Evolutionary conservation across 1,284 basidiomycete species (phyloP).

Genomic region (Abortiporus biennis): DNA sequence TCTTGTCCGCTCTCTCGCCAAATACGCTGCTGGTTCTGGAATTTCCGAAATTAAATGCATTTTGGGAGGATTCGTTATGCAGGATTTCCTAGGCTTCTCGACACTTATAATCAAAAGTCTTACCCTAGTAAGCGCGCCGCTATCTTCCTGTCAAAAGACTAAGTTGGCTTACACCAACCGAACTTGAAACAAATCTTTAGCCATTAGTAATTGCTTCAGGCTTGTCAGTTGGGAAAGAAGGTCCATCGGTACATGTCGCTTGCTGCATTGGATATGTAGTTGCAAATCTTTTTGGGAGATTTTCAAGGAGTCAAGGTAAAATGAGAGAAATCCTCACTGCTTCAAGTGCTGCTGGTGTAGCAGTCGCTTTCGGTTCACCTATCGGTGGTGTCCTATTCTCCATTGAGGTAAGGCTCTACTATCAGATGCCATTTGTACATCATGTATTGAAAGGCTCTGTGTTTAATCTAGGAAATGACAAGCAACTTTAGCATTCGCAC

Average conservation of each 20-base stretch:
- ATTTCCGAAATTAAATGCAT: conserved; percentile 99
- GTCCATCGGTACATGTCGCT: conserved; percentile 96
- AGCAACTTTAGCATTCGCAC: conserved; percentile 95
- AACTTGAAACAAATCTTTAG: conserved; percentile 41
- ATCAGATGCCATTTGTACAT: too few species aligned
- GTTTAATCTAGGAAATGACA: conserved; percentile 99
- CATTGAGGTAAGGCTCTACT: conserved; percentile 49
- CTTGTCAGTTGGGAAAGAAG: conserved; percentile 96
- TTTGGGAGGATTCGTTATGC: conserved; percentile 94
- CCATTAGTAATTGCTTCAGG: conserved; percentile 97
- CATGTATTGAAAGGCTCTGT: too few species aligned
- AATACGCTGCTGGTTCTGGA: conserved; percentile 95
- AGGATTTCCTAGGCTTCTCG: conserved; percentile 86
- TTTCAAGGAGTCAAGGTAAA: conserved; percentile 91
- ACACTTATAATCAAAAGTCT: conserved; percentile 92
- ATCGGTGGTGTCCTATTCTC: conserved; percentile 97
- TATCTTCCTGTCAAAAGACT: conserved; percentile 1
- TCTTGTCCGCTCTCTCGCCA: conserved; percentile 85
- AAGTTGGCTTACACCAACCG: not conserved
- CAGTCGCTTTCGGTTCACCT: conserved; percentile 95
- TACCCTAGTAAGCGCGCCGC: conserved; percentile 71
- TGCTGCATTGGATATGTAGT: conserved; percentile 91
- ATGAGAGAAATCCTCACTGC: conserved; percentile 96
- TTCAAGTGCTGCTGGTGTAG: conserved; percentile 94
- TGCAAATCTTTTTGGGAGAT: conserved; percentile 76